phyloP scores from a whole-genome alignment of 768 basidiomycete genomes.

The Cantharellus cinnabarinus region DNA sequence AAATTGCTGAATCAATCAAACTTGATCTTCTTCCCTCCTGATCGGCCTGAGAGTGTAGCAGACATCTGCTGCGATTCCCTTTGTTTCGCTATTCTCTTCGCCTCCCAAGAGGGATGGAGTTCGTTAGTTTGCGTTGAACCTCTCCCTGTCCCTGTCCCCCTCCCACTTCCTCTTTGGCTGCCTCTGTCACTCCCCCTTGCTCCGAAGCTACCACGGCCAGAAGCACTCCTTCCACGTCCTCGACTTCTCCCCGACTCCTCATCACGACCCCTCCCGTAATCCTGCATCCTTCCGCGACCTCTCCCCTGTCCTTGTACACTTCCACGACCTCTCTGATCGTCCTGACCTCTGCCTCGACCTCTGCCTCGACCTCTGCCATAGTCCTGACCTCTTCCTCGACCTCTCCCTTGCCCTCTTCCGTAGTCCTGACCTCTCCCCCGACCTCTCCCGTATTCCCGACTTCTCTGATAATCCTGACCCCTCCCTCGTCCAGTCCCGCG shows the following conservation, averaged over 20 bases:
- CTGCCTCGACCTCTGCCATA: background rate
- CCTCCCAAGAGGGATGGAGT: slow-evolving; percentile 93
- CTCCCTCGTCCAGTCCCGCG: background rate
- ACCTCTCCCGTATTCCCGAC: background rate
- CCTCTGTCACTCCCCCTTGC: background rate
- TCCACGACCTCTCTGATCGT: slow-evolving; percentile 1
- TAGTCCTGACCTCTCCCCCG: background rate
- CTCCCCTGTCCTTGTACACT: background rate
- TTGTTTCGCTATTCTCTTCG: slow-evolving; percentile 58
- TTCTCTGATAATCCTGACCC: slow-evolving; percentile 9
- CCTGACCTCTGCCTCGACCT: background rate
- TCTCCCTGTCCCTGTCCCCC: too few relatives aligned
- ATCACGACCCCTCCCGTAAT: background rate
- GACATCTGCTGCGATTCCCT: slow-evolving; percentile 7
- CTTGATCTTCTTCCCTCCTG: slow-evolving; percentile 70
- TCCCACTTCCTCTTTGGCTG: too few relatives aligned
- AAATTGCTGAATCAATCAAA: slow-evolving; percentile 17
- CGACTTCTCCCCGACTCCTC: background rate
- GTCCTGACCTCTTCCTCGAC: background rate
- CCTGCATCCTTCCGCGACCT: background rate
- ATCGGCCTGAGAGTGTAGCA: slow-evolving; percentile 31
- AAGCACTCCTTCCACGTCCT: background rate
- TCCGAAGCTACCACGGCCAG: slow-evolving; percentile 4
- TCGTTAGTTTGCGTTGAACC: slow-evolving; percentile 18
- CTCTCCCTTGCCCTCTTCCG: slow-evolving; percentile 11